These are phyloP conservation scores for Capsella bursapastoris DNA, from an alignment of 345 rosid species.

Conservation along the genomic window DNA sequence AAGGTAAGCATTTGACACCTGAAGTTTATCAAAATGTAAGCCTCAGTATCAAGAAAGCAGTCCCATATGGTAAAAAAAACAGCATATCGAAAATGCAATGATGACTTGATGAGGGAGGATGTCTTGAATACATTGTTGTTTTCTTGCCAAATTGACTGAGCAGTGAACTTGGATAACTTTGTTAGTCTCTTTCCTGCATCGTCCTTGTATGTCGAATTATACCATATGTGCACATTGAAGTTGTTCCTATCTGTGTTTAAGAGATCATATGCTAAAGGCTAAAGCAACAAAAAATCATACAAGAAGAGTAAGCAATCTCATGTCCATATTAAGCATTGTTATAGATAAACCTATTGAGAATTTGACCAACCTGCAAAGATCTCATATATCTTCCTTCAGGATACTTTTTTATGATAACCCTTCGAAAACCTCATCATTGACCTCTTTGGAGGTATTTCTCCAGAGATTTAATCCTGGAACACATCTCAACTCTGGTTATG, in stretches of 20 bases:
- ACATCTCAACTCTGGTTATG: slow-evolving; percentile 9
- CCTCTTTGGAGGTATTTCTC: slow-evolving; percentile 65
- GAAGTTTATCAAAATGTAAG: slow-evolving; percentile 46
- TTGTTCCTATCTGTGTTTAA: slow-evolving; percentile 59
- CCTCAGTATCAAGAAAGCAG: slow-evolving; percentile 43
- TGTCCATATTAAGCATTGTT: background rate
- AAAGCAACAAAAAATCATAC: slow-evolving; percentile 38
- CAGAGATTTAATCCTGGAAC: slow-evolving; percentile 58
- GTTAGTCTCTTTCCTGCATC: slow-evolving; percentile 12
- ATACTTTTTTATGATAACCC: slow-evolving; percentile 68
- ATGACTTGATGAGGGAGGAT: background rate
- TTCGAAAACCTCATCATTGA: slow-evolving; percentile 65
- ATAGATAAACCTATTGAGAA: slow-evolving; percentile 25
- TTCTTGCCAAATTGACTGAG: slow-evolving; percentile 75
- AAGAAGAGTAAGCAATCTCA: slow-evolving; percentile 20
- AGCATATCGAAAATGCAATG: background rate
- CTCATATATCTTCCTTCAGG: slow-evolving; percentile 63
- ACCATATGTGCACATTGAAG: slow-evolving; percentile 81
- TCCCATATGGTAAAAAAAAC: background rate
- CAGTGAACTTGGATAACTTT: slow-evolving; percentile 69
- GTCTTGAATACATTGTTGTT: slow-evolving; percentile 15
- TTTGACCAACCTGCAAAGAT: slow-evolving; percentile 66
- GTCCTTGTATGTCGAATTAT: slow-evolving; percentile 68
- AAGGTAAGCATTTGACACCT: slow-evolving; percentile 91
- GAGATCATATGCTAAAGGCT: slow-evolving; percentile 92